Evolutionary conservation across 75 land plant species (phyloP), one percentile per base, ranked within the genome.

Genomic region (Pseudotsuga menziesii): DNA sequence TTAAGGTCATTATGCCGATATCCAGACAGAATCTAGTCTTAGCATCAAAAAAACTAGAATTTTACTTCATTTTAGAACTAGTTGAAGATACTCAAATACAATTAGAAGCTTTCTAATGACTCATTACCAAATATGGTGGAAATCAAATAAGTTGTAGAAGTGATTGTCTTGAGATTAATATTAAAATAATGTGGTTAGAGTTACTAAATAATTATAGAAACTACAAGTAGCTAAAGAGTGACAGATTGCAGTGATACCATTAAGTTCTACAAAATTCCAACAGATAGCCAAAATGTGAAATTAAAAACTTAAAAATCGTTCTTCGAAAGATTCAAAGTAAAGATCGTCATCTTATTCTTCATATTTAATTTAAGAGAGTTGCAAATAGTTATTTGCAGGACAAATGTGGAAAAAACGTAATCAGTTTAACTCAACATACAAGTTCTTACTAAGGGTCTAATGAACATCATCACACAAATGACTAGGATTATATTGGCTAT

Each of bases 331-430:
- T 23, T 48, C 72, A 41, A 17, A 69, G 72, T 69, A 48, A 9
- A 69, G 72, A 41, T 69, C 72, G 2, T 69, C 72, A 69, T 39
- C 72, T 41, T 20, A 41, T 69, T 69, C 72, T 69, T 23, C 72
- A 41, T 22, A 39, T 17, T 69, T 23, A 69, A 9, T 0, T 36
- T 69, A 22, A 39, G 72, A 69, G 3, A 69, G 41, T 48, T 69
- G 52, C 72, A 69, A 39, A 69, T 14, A 64, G 16, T 36, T 6
- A 15, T 16, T 64, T 32, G 23, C 19, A 39, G 23, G 23, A 8
- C 4, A 69, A 12, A 52, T 9, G 52, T 41, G 5, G 9, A 29
- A 9, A 69, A 39, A 69, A 41, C 52, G 20, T 17, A 17, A 29
- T 36, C 52, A 69, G 20, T 69, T 39, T 39, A 11, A n/a, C 52